These are phyloP conservation scores for Quercus variabilis DNA, from an alignment of 306 rosid genomes.

Conservation along the genomic window DNA sequence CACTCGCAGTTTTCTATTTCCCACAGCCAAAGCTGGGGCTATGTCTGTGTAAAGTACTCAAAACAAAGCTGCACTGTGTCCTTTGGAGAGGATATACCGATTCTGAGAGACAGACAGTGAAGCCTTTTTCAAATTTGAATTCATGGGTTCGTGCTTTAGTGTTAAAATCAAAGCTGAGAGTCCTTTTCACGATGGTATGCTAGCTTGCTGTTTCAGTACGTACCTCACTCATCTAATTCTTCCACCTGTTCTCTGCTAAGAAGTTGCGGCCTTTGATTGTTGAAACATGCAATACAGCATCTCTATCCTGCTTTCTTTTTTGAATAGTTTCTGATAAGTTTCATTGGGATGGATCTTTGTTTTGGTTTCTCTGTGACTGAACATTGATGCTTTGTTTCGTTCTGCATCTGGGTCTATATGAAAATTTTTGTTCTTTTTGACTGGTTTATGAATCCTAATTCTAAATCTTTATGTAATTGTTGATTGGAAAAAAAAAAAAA, in stretches of 20 bases:
- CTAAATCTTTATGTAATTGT: not conserved
- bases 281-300: not conserved
- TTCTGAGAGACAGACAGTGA: not conserved
- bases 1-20: not conserved
- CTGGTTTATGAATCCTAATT: not conserved
- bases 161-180: conserved; percentile 89
- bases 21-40: not conserved
- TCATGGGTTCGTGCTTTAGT: conserved; percentile 90
- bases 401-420: not conserved
- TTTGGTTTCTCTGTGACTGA: not conserved
- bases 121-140: not conserved
- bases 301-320: conserved; percentile 3
- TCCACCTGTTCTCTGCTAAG: not conserved
- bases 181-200: conserved; percentile 72
- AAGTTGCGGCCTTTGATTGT: not conserved
- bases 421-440: not conserved
- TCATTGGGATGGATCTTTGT: conserved; percentile 7
- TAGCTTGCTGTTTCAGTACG: conserved; percentile 13
- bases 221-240: not conserved
- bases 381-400: not conserved
- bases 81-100: conserved; percentile 6
- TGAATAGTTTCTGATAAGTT: not conserved
- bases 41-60: too few species aligned
- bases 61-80: not conserved
- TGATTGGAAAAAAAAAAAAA: not conserved